These are phyloP conservation scores for Leersia perrieri DNA, from an alignment of 176 grass and related monocot species.

Conservation along the genomic window DNA sequence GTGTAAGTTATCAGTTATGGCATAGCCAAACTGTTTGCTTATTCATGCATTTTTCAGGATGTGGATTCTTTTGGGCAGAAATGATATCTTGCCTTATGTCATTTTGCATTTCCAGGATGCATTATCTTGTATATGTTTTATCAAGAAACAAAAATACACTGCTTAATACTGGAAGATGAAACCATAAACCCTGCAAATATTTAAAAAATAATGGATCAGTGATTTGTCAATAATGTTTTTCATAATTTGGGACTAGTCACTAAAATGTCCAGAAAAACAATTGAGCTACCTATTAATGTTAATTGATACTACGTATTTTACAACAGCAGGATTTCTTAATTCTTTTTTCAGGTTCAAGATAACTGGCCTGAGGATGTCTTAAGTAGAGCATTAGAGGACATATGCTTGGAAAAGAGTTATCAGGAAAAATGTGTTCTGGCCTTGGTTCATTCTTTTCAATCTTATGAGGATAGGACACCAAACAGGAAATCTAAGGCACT, in stretches of 20 bases:
- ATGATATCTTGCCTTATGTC: not conserved
- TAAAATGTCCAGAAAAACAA: not conserved
- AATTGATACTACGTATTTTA: conserved; percentile 13
- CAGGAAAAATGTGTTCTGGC: conserved; percentile 83
- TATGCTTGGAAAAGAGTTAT: conserved; percentile 80
- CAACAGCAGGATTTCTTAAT: conserved; percentile 8
- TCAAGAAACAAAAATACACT: not conserved
- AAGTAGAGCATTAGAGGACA: conserved; percentile 75
- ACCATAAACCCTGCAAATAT: not conserved
- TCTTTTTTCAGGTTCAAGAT: conserved; percentile 53
- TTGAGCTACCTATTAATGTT: not conserved
- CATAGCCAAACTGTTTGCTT: not conserved
- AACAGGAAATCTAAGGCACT: conserved; percentile 41
- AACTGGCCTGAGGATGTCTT: conserved; percentile 76
- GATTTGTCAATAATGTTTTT: not conserved
- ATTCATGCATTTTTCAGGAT: not conserved
- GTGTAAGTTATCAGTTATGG: conserved; percentile 52
- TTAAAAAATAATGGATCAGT: not conserved
- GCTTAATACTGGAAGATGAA: not conserved
- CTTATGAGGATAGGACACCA: conserved; percentile 45
- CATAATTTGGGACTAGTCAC: not conserved
- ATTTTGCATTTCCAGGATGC: not conserved
- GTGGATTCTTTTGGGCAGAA: not conserved
- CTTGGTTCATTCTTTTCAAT: conserved; percentile 66
- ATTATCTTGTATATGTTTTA: not conserved